A percentile compares a stretch with the other conserved stretches of the same genome.
Evolutionary conservation across 2,329 filamentous ascomycete genomes (phyloP).

Genomic region (Neodidymelliopsis sp.): DNA sequence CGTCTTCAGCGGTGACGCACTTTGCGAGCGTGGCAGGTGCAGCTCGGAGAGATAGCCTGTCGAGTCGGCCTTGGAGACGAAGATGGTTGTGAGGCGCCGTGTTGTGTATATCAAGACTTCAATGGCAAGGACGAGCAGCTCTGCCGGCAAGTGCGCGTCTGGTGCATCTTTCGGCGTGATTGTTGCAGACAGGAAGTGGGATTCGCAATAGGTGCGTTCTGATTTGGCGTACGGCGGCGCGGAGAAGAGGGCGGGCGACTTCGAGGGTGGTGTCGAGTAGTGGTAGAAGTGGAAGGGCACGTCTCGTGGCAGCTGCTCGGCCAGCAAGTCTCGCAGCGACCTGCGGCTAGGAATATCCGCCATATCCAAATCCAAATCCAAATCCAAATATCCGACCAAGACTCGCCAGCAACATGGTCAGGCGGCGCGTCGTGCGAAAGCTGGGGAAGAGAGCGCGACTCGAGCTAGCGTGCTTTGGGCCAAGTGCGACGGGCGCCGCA

Average conservation of each 20-base stretch:
- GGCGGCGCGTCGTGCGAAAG: slow-evolving; percentile 13
- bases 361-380: slow-evolving; percentile 47
- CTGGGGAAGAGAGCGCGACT: slow-evolving; percentile 27
- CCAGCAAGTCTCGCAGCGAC: slow-evolving; percentile 55
- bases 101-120: slow-evolving; percentile 89
- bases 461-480: slow-evolving; percentile 21
- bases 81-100: slow-evolving; percentile 80
- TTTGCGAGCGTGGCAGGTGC: slow-evolving; percentile 56
- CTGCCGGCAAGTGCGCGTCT: slow-evolving; percentile 37
- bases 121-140: slow-evolving; percentile 80
- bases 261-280: slow-evolving; percentile 82
- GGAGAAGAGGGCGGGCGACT: slow-evolving; percentile 78
- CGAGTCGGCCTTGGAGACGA: slow-evolving; percentile 96
- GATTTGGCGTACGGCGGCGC: slow-evolving; percentile 74
- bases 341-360: slow-evolving; percentile 30
- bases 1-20: slow-evolving; percentile 75
- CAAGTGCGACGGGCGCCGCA: slow-evolving; percentile 33
- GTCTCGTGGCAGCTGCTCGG: slow-evolving; percentile 60
- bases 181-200: slow-evolving; percentile 75
- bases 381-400: slow-evolving; percentile 16
- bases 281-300: slow-evolving; percentile 78
- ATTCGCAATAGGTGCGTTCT: slow-evolving; percentile 85
- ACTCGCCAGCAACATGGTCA: not conserved
- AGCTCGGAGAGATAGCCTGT: slow-evolving; percentile 82
- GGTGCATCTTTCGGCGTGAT: slow-evolving; percentile 49